These are phyloP conservation scores for Pezicula carpinea DNA, from an alignment of 2,329 filamentous ascomycete species.

Conservation along the genomic window DNA sequence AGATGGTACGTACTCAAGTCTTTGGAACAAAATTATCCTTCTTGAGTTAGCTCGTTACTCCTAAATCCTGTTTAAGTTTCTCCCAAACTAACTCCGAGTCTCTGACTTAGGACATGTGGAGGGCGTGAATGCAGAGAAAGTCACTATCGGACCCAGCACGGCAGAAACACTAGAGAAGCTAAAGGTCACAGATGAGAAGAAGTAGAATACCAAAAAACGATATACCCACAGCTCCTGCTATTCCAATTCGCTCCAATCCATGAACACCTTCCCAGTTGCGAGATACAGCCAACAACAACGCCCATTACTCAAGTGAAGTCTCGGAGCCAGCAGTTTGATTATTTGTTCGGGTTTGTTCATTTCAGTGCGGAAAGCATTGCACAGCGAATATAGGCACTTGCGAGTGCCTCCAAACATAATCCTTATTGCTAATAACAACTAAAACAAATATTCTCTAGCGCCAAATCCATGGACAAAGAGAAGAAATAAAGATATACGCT, in stretches of 20 bases:
- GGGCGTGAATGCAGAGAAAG: slow-evolving; percentile 18
- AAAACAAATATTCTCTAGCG: too few species aligned
- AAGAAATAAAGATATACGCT: too few species aligned
- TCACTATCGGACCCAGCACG: slow-evolving; percentile 17
- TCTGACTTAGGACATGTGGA: slow-evolving; percentile 23
- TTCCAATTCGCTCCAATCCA: not conserved
- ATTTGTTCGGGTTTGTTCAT: not conserved
- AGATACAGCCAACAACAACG: not conserved
- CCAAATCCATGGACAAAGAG: too few species aligned
- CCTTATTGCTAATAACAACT: too few species aligned
- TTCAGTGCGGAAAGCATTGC: too few species aligned
- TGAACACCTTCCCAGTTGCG: not conserved
- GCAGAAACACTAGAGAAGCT: slow-evolving; percentile 24
- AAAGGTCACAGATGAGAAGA: slow-evolving; percentile 18
- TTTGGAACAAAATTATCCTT: too few species aligned
- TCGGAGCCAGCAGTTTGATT: not conserved
- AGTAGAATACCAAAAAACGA: slow-evolving; percentile 11
- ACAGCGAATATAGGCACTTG: too few species aligned
- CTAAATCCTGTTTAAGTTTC: too few species aligned
- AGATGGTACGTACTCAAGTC: too few species aligned
- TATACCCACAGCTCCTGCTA: slow-evolving; percentile 4
- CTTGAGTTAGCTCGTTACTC: too few species aligned
- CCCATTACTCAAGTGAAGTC: not conserved
- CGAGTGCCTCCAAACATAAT: too few species aligned
- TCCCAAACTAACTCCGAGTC: too few species aligned